Evolutionary conservation across 768 basidiomycete species (phyloP).

Genomic region (Lactarius tabidus): DNA sequence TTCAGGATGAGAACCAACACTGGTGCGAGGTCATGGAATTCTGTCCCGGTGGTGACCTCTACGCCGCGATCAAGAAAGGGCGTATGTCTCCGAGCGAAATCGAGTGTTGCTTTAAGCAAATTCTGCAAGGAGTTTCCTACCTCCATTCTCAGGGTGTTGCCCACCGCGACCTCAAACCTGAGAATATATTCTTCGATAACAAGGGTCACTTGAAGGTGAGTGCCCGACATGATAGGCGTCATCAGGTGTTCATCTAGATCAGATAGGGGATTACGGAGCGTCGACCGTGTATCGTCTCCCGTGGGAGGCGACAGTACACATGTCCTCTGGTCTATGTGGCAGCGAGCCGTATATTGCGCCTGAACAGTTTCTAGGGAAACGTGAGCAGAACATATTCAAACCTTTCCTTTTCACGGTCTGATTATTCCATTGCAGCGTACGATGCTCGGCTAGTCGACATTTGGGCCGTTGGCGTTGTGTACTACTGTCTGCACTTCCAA

Average conservation of each 20-base stretch:
- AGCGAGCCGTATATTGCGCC: constrained; percentile 99
- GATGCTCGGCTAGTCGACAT: constrained; percentile 96
- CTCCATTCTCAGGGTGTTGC: constrained; percentile 96
- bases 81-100: constrained; percentile 88
- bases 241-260: constrained; percentile 24
- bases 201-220: constrained; percentile 89
- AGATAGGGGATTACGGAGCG: constrained; percentile 98
- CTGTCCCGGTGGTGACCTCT: constrained; percentile 96
- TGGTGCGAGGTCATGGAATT: constrained; percentile 99
- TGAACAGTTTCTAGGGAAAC: constrained; percentile 94
- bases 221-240: constrained; percentile 17
- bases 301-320: constrained; percentile 95
- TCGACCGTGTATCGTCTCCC: constrained; percentile 98
- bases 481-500: constrained; percentile 97
- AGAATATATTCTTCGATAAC: constrained; percentile 93
- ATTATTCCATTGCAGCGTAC: constrained; percentile 60
- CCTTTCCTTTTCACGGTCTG: constrained; percentile 38
- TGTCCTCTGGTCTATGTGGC: constrained; percentile 95
- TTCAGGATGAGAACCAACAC: constrained; percentile 94
- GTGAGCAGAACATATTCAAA: constrained; percentile 54
- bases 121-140: constrained; percentile 82
- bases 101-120: constrained; percentile 98
- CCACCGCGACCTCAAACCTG: constrained; percentile 97
- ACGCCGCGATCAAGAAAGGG: constrained; percentile 98
- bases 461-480: constrained; percentile 96